These are phyloP conservation scores for Pseudocercospora vitis DNA, from an alignment of 2,329 filamentous ascomycete species.

Conservation along the genomic window DNA sequence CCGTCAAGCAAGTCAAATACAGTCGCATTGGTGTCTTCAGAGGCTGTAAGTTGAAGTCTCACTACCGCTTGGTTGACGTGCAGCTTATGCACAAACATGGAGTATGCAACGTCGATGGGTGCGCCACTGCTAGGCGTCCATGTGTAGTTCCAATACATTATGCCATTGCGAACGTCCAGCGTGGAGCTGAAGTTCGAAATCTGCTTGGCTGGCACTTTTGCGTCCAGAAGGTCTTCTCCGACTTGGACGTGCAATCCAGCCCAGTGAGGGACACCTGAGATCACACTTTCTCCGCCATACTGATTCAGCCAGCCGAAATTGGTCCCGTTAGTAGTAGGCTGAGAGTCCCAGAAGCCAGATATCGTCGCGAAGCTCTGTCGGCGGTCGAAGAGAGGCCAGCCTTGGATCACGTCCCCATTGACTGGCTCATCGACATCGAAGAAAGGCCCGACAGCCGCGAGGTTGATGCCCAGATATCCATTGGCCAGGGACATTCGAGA, in stretches of 20 bases:
- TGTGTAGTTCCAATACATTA: conserved; percentile 64
- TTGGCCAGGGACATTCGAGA: conserved; percentile 62
- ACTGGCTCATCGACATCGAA: conserved; percentile 59
- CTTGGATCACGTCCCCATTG: conserved; percentile 56
- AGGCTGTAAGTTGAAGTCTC: conserved; percentile 59
- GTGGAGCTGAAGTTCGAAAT: conserved; percentile 62
- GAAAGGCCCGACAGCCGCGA: conserved; percentile 63
- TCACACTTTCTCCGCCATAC: conserved; percentile 69
- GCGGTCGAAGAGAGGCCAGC: conserved; percentile 66
- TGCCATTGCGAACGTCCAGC: conserved; percentile 62
- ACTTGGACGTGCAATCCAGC: conserved; percentile 60
- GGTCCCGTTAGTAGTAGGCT: conserved; percentile 58
- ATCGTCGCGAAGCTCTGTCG: conserved; percentile 68
- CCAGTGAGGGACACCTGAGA: conserved; percentile 71
- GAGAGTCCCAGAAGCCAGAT: conserved; percentile 64
- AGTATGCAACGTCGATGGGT: conserved; percentile 61
- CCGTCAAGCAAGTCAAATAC: conserved; percentile 69
- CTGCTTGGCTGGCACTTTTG: conserved; percentile 58
- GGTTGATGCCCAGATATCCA: conserved; percentile 64
- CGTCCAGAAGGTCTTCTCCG: conserved; percentile 57
- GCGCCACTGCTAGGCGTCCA: conserved; percentile 59
- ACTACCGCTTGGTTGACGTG: conserved; percentile 62
- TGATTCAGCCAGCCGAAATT: conserved; percentile 70
- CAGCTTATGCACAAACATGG: conserved; percentile 65
- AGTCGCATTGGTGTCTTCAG: conserved; percentile 54